Evolutionary conservation across 2,329 filamentous ascomycete species (phyloP).

Genomic region (Penicillium sumatraense): DNA sequence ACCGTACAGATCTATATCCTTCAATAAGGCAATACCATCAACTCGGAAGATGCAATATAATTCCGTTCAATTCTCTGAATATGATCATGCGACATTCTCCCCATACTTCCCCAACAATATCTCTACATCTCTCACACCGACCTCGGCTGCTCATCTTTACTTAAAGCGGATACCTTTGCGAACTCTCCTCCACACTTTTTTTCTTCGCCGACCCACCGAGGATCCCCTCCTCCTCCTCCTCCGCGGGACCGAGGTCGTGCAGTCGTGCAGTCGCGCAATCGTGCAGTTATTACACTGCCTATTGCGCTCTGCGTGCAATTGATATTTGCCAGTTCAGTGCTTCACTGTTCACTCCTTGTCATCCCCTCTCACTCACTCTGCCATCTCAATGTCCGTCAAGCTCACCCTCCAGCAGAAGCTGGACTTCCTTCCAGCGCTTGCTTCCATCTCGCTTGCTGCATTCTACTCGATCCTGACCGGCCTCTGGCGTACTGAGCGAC

Average conservation of each 20-base stretch:
- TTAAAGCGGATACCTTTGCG: slow-evolving; percentile 21
- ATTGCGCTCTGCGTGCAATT: no score
- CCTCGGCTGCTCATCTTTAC: slow-evolving; percentile 12
- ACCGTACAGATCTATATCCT: neutral
- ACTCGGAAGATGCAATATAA: neutral
- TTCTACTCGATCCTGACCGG: slow-evolving; percentile 36
- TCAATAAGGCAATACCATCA: neutral
- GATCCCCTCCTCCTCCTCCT: neutral
- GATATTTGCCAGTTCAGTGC: neutral
- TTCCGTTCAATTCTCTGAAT: neutral
- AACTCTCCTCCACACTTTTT: neutral
- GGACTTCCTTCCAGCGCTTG: slow-evolving; percentile 38
- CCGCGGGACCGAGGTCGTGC: neutral
- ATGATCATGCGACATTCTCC: neutral
- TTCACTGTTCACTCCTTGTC: neutral
- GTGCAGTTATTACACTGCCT: no score
- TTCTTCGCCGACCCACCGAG: neutral
- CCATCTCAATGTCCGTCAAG: slow-evolving; percentile 22
- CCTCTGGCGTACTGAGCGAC: slow-evolving; percentile 30
- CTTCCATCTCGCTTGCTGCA: slow-evolving; percentile 29
- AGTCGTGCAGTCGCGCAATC: no score
- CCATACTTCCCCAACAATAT: neutral
- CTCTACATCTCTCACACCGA: no score
- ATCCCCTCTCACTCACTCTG: no score
- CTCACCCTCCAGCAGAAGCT: slow-evolving; percentile 37